Percentiles rank a stretch among this genome's conserved stretches.
These are phyloP conservation scores for Diaporthe sp. DNA, from an alignment of 2,329 filamentous ascomycete genomes.

Conservation along the genomic window DNA sequence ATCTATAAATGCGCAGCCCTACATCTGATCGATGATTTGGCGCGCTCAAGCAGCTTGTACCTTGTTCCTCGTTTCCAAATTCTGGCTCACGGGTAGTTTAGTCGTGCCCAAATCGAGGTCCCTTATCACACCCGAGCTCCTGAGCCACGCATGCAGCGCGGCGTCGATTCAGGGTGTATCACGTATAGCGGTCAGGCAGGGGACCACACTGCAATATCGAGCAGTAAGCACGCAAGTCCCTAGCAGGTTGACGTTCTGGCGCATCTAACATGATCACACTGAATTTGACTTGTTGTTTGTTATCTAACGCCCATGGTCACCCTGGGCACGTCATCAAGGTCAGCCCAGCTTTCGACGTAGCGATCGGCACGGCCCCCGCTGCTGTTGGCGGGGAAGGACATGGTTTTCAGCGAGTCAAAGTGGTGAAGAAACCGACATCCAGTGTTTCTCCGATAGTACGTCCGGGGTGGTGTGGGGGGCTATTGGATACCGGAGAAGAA, in stretches of 20 bases:
- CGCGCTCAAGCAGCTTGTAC: too few relatives aligned
- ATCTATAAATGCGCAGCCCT: neutral
- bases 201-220: constrained; percentile 10
- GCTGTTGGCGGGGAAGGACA: constrained; percentile 12
- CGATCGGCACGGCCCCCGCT: constrained; percentile 1
- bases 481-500: neutral
- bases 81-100: neutral
- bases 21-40: neutral
- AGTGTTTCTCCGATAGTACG: constrained; percentile 3
- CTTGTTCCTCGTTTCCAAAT: neutral
- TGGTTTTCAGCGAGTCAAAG: constrained; percentile 13
- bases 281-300: neutral
- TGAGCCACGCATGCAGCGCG: neutral
- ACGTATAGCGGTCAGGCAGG: neutral
- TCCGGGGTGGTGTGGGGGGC: neutral
- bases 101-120: neutral
- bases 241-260: constrained; percentile 6
- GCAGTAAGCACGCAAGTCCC: constrained; percentile 30
- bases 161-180: neutral
- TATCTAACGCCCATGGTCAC: neutral
- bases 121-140: neutral
- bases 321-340: constrained; percentile 22
- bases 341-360: neutral
- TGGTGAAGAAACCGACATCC: constrained; percentile 1
- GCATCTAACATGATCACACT: neutral